A percentile compares a stretch with the other conserved stretches of the same genome.
phyloP scores from a whole-genome alignment of 805 yeast species.

The Myxozyma nipponensis region DNA sequence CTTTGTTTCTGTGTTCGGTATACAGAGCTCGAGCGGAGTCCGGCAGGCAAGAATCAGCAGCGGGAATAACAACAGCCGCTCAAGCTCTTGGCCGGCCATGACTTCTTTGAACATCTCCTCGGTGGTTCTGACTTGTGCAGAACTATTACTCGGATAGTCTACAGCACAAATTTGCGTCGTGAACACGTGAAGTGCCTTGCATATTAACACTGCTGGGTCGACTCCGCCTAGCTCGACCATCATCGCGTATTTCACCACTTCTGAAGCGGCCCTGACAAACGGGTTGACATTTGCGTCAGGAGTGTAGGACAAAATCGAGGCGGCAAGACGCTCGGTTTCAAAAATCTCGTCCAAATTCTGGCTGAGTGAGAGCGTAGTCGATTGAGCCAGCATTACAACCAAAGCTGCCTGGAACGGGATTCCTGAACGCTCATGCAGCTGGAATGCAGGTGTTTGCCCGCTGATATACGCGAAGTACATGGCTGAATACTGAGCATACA shows the following conservation, averaged over 20 bases:
- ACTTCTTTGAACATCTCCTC: not conserved
- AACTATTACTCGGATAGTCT: not conserved
- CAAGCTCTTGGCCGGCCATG: not conserved
- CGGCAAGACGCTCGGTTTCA: not conserved
- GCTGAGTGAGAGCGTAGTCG: not conserved
- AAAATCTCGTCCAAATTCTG: not conserved
- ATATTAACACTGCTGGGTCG: not conserved
- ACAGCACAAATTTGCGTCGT: not conserved
- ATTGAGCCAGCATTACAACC: not conserved
- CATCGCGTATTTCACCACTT: not conserved
- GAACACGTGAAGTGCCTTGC: not conserved
- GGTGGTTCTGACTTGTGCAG: not conserved
- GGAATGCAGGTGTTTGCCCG: not conserved
- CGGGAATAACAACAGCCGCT: not conserved
- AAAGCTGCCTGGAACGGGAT: not conserved
- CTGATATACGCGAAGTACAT: not conserved
- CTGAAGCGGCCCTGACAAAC: not conserved
- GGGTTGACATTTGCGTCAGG: not conserved
- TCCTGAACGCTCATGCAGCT: not conserved
- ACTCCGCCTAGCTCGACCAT: not conserved
- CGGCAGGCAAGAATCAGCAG: not conserved
- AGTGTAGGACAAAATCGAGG: not conserved
- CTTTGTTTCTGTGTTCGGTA: not conserved
- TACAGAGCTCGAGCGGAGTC: not conserved
- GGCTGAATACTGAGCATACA: not conserved